Evolutionary conservation across 2,329 filamentous ascomycete genomes (phyloP).

Genomic region (Tolypocladium tundrense): DNA sequence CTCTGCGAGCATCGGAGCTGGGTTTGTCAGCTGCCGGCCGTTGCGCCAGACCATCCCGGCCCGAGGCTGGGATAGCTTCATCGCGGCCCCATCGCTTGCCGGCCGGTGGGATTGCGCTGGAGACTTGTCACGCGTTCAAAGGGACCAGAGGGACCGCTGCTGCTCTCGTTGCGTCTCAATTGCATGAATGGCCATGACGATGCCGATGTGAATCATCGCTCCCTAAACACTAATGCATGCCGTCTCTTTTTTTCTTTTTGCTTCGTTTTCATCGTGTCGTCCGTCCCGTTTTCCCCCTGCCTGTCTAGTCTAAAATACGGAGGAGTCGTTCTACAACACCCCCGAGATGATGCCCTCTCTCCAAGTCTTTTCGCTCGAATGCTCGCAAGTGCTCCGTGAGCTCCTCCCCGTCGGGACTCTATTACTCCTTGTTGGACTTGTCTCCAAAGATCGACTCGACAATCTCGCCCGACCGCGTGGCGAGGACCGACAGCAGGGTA

Average conservation of each 20-base stretch:
- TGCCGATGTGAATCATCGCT: neutral
- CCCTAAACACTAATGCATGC: neutral
- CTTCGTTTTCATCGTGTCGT: neutral
- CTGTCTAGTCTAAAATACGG: neutral
- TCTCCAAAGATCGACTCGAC: constrained; percentile 61
- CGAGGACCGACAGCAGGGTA: constrained; percentile 68
- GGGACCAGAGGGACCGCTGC: neutral
- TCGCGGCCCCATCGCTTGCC: neutral
- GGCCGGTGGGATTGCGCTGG: too few species aligned
- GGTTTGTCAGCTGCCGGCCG: neutral
- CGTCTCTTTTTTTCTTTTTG: neutral
- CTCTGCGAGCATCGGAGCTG: neutral
- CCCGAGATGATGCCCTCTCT: neutral
- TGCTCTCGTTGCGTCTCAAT: neutral
- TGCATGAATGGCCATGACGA: neutral
- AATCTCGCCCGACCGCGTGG: constrained; percentile 67
- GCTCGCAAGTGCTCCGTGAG: neutral
- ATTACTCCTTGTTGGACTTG: neutral
- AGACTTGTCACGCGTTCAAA: neutral
- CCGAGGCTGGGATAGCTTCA: neutral
- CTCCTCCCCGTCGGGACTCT: neutral
- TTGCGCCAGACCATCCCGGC: neutral
- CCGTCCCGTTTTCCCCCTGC: neutral
- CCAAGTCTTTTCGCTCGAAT: neutral
- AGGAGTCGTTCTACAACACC: neutral